Evolutionary conservation across 202 grass and related monocot genomes (phyloP).

Genomic region (Setaria italica): DNA sequence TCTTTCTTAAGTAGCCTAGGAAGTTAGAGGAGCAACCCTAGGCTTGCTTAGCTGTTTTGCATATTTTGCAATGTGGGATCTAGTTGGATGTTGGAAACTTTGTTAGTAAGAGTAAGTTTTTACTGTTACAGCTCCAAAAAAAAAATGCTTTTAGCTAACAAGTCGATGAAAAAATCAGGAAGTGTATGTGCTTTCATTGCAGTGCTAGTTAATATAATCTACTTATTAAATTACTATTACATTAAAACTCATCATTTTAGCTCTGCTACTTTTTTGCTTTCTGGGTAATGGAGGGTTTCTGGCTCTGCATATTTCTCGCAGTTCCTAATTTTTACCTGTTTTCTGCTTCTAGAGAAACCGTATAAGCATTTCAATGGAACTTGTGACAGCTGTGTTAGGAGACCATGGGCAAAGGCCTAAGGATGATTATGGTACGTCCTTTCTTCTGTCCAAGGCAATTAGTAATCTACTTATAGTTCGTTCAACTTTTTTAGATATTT

Average conservation of each 20-base stretch:
- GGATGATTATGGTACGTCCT: constrained; percentile 90
- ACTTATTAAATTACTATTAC: not conserved
- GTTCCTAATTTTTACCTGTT: constrained; percentile 21
- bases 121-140: not conserved
- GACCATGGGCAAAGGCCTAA: constrained; percentile 97
- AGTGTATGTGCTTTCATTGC: not conserved
- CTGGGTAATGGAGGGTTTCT: not conserved
- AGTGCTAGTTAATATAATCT: not conserved
- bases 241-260: constrained; percentile 14
- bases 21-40: not conserved
- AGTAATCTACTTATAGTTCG: constrained; percentile 28
- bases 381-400: constrained; percentile 95
- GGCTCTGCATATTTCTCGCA: constrained; percentile 16
- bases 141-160: not conserved
- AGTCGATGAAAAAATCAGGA: not conserved
- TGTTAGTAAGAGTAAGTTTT: not conserved
- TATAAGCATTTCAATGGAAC: constrained; percentile 96
- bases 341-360: constrained; percentile 66
- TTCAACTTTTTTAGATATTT: not conserved
- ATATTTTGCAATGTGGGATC: not conserved
- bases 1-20: constrained; percentile 19
- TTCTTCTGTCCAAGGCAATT: constrained; percentile 32
- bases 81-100: not conserved
- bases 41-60: not conserved
- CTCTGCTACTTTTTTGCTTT: not conserved